A percentile compares a stretch with the other conserved stretches of the same genome.
phyloP scores from a whole-genome alignment of 192 early-diverging fungal species.

The Gigaspora rosea region DNA sequence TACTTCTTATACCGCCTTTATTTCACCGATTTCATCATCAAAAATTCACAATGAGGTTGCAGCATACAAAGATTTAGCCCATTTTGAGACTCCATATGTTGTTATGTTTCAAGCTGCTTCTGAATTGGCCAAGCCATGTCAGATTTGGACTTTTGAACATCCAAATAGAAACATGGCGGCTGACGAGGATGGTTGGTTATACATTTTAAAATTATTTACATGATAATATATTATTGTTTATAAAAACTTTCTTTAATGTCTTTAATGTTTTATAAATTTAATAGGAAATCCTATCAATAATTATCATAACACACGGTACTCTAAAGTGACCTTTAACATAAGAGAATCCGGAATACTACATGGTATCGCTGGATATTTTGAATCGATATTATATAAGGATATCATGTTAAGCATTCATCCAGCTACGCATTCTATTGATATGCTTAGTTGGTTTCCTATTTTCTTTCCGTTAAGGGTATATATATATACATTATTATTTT shows the following conservation, averaged over 20 bases:
- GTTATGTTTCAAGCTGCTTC: constrained; percentile 87
- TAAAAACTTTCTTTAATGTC: background rate
- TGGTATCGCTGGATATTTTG: constrained; percentile 97
- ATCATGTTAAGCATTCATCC: constrained; percentile 81
- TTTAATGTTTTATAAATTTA: background rate
- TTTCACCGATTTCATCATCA: constrained; percentile 85
- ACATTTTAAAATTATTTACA: background rate
- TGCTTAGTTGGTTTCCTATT: constrained; percentile 99
- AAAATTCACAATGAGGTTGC: constrained; percentile 78
- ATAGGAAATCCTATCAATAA: constrained; percentile 60
- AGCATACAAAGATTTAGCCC: constrained; percentile 61
- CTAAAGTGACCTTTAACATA: constrained; percentile 56
- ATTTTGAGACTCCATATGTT: constrained; percentile 95
- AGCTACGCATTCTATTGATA: constrained; percentile 81
- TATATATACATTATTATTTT: background rate
- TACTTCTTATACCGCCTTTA: constrained; percentile 77
- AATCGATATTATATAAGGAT: constrained; percentile 85
- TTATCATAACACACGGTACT: constrained; percentile 72
- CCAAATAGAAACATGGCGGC: constrained; percentile 52
- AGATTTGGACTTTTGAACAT: constrained; percentile 84
- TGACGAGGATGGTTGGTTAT: constrained; percentile 38
- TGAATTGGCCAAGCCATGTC: constrained; percentile 66
- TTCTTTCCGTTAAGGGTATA: constrained; percentile 84
- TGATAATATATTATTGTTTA: background rate
- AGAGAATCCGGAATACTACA: constrained; percentile 70